Base-by-base conservation (phyloP, 139 green algal species). In the Chlamydomonas sp. region DNA sequence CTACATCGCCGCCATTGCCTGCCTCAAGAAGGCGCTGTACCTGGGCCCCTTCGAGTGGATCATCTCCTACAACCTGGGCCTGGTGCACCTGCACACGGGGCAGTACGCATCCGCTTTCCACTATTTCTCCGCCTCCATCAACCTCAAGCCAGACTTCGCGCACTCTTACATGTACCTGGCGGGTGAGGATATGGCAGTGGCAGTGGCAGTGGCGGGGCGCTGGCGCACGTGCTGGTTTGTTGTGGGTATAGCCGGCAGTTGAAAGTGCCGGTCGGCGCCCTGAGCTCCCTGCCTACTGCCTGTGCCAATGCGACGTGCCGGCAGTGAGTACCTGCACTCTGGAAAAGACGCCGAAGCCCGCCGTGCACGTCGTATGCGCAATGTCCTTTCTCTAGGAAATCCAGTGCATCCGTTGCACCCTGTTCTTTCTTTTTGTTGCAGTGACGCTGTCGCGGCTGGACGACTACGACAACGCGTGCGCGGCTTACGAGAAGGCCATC, bases 1-100 rank as follows among this genome's bases (percentile, higher is more conserved):
- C 7, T 96, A 95, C 93, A 95, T 97, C 72, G 94, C 94, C 5
- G 92, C 94, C n/a, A 95, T 96, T 49, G 92, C 94, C 14, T 97
- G 95, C 91, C 89, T 97, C 4, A 97, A 96, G 92, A 90, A 91
- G 31, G 95, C 95, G 6, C 85, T 95, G 20, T 97, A 96, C 90
- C 88, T 98, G 66, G 95, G 93, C 60, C 95, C 95, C 66, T 97
- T 97, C 89, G 95, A 98, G 89, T 98, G 95, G 95, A 95, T 98
- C 79, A 93, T 96, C 58, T 88, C 85, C 7, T 97, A 98, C 91
- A 98, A 98, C 91, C 88, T 98, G 17, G 95, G 95, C 12, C 89
- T 98, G 64, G 93, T 96, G 63, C 90, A 95, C 90, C 89, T 95
- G 69, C 91, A 90, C 89, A 93, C 91, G n/a, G 91, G 90, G 1